These are phyloP conservation scores for Diplosphaera chodatii DNA, from an alignment of 139 green algal species.

Conservation along the genomic window DNA sequence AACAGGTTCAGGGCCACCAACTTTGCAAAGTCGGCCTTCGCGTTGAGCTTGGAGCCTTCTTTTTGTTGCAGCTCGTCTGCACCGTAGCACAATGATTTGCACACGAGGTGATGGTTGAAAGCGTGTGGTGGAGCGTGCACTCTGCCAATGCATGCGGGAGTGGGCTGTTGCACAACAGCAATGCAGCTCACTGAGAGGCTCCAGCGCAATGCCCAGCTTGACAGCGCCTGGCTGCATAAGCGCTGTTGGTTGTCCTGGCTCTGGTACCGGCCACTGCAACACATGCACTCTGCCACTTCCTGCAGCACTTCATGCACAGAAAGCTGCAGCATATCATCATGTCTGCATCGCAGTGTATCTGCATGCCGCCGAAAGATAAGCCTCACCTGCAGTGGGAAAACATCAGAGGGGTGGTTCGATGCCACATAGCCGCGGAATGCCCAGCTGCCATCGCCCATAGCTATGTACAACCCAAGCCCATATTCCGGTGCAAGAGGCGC, in stretches of 20 bases:
- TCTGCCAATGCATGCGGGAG: no score
- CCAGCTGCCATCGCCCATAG: not conserved
- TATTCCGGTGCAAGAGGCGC: not conserved
- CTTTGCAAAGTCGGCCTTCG: conserved; percentile 42
- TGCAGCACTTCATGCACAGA: no score
- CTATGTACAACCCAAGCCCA: not conserved
- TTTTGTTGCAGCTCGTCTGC: conserved; percentile 16
- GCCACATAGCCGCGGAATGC: not conserved
- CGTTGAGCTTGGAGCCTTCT: conserved; percentile 24
- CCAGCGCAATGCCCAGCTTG: conserved; percentile 4
- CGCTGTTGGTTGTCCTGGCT: not conserved
- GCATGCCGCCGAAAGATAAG: no score
- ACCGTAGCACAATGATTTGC: no score
- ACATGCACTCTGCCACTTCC: no score
- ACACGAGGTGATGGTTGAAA: no score
- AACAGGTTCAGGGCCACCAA: conserved; percentile 48
- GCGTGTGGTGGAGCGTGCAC: no score
- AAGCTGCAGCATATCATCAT: no score
- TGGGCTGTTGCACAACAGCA: no score
- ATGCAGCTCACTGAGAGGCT: not conserved
- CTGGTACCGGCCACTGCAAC: not conserved
- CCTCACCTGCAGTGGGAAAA: not conserved
- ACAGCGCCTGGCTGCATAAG: conserved; percentile 1
- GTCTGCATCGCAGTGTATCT: no score
- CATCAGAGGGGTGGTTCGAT: not conserved